Percentiles rank a stretch among this genome's conserved stretches.
Conservation (phyloP, 73 alveolate genomes). For the Tetrahymena borealis region DNA sequence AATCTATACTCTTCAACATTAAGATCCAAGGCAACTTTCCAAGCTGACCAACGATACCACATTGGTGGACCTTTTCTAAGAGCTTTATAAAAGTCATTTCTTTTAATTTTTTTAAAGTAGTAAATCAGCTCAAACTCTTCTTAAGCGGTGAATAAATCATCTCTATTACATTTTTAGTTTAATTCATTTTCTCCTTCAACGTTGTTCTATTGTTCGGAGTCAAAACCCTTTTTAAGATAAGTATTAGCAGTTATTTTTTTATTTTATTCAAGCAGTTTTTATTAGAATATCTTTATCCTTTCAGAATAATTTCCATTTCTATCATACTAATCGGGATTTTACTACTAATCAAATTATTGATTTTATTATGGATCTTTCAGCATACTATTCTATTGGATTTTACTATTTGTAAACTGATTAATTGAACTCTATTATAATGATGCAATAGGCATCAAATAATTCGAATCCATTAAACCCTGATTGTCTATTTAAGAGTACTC, state of each 20-base stretch:
- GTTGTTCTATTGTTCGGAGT: background rate
- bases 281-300: background rate
- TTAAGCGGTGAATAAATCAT: background rate
- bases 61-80: background rate
- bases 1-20: background rate
- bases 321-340: background rate
- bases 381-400: no score
- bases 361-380: no score
- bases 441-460: no score
- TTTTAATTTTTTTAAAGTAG: background rate
- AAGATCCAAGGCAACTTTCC: background rate
- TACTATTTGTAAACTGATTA: no score
- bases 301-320: background rate
- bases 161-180: background rate
- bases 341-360: no score
- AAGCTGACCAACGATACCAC: background rate
- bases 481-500: background rate
- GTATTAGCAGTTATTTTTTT: background rate
- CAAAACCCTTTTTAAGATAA: background rate
- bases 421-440: no score
- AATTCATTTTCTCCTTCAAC: background rate
- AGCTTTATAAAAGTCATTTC: background rate
- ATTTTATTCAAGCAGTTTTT: background rate
- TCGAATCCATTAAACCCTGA: background rate
- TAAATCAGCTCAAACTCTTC: background rate